These are phyloP conservation scores for Micromonas commoda DNA, from an alignment of 139 green algal species.

Conservation along the genomic window DNA sequence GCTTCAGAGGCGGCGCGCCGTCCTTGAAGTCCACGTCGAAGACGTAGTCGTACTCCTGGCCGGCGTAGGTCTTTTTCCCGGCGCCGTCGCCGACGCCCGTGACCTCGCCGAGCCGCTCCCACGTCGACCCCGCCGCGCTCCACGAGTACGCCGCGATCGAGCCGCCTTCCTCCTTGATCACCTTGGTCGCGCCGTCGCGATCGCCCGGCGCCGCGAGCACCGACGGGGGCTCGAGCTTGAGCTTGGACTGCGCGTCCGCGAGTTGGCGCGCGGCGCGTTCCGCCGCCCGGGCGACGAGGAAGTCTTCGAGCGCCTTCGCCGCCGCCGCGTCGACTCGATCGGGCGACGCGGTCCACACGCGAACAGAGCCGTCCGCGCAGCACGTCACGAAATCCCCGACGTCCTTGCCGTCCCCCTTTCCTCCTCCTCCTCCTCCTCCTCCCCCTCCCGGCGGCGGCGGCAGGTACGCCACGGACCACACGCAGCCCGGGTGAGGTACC, in stretches of 20 bases:
- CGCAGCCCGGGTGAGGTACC: neutral
- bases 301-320: neutral
- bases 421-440: too few relatives aligned
- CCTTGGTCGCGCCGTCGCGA: neutral
- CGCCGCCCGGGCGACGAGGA: neutral
- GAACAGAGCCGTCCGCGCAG: neutral
- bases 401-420: neutral
- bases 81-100: neutral
- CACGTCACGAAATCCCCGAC: neutral
- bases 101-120: neutral
- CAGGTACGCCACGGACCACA: neutral
- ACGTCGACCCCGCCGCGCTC: neutral
- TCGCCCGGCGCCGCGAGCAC: neutral
- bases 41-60: conserved; percentile 39
- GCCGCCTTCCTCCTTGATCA: neutral
- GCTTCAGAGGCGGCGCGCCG: conserved; percentile 54
- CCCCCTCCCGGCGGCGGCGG: too few relatives aligned
- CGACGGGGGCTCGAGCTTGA: neutral
- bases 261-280: neutral
- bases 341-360: neutral
- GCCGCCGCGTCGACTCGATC: neutral
- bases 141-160: neutral
- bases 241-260: neutral
- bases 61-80: neutral
- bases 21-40: conserved; percentile 86